phyloP scores from a whole-genome alignment of 345 rosid genomes.

The Corchorus olitorius region DNA sequence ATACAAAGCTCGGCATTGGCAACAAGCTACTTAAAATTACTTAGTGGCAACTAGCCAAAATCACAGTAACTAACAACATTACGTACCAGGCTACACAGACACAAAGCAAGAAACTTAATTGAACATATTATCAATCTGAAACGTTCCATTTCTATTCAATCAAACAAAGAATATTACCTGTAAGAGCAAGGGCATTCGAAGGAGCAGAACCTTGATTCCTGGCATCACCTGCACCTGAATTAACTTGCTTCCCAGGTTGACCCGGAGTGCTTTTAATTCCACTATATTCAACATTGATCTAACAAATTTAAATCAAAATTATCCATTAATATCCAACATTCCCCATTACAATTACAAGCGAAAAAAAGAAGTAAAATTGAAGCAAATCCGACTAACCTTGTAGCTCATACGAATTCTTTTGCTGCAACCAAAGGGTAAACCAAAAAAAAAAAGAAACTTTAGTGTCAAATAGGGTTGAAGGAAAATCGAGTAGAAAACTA shows the following conservation, averaged over 20 bases:
- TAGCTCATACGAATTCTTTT: conserved; percentile 79
- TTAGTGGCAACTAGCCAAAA: not conserved
- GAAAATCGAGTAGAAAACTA: not conserved
- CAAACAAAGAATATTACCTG: conserved; percentile 45
- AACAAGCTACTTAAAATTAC: not conserved
- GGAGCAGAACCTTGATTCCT: conserved; percentile 42
- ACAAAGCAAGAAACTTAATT: not conserved
- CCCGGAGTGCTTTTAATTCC: conserved; percentile 45
- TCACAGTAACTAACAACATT: not conserved
- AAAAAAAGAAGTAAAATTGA: conserved; percentile 1
- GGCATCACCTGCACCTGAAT: conserved; percentile 26
- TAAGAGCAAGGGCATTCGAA: conserved; percentile 66
- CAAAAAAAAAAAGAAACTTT: conserved; percentile 5
- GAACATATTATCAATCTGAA: conserved; percentile 5
- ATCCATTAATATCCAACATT: not conserved
- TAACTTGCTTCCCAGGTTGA: conserved; percentile 48
- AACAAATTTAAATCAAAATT: conserved; percentile 31
- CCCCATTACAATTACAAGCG: not conserved
- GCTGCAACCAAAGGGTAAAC: conserved; percentile 41
- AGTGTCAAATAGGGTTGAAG: not conserved
- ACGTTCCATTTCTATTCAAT: not conserved
- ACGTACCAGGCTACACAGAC: not conserved
- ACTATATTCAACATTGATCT: conserved; percentile 55
- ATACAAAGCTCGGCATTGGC: not conserved
- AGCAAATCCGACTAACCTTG: conserved; percentile 57